Evolutionary conservation across 2,329 filamentous ascomycete genomes (phyloP).

Genomic region (Exserohilum rostratum): DNA sequence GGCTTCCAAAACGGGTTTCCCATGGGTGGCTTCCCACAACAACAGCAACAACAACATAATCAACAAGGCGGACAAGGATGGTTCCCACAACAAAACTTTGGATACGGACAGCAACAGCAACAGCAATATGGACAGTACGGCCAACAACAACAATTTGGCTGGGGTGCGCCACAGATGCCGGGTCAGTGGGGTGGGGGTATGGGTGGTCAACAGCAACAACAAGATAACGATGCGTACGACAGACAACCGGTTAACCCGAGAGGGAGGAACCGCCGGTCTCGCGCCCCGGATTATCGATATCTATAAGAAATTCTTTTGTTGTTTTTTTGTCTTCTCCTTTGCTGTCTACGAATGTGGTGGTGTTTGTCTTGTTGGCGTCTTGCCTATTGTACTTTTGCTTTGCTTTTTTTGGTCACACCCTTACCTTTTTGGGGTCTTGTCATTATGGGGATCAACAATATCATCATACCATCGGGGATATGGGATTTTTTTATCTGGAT

Average conservation of each 20-base stretch:
- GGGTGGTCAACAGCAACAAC: not conserved
- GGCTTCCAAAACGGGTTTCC: not conserved
- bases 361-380: no score
- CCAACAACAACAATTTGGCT: conserved; percentile 17
- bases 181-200: conserved; percentile 9
- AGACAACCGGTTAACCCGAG: conserved; percentile 94
- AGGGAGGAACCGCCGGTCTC: conserved; percentile 76
- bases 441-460: no score
- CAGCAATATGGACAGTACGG: conserved; percentile 8
- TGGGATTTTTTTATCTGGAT: no score
- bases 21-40: conserved; percentile 3
- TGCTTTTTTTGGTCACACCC: no score
- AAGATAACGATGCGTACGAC: conserved; percentile 74
- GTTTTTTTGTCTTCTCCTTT: not conserved
- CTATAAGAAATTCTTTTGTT: conserved; percentile 6
- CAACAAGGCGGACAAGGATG: not conserved
- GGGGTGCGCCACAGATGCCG: conserved; percentile 11
- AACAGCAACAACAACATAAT: conserved; percentile 4
- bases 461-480: no score
- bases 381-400: no score
- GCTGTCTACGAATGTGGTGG: no score
- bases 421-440: no score
- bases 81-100: conserved; percentile 62
- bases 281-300: conserved; percentile 76
- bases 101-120: conserved; percentile 13